A percentile compares a stretch with the other conserved stretches of the same genome.
These are phyloP conservation scores for Polychaeton citri DNA, from an alignment of 2,329 filamentous ascomycete species.

Conservation along the genomic window DNA sequence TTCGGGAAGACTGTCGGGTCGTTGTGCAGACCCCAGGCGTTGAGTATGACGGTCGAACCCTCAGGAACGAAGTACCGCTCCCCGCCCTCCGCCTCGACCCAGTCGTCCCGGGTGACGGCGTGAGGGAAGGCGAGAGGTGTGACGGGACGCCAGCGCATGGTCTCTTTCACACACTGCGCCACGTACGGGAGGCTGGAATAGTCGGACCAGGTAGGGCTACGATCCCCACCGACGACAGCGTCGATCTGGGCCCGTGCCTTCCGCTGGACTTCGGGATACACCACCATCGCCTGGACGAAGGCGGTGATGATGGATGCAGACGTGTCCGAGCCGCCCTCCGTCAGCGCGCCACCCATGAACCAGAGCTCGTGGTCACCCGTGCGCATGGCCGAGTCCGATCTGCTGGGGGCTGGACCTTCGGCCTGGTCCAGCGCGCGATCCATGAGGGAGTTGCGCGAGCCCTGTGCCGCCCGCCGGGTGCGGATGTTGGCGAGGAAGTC, in stretches of 20 bases:
- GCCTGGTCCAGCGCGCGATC: conserved; percentile 28
- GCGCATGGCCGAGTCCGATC: conserved; percentile 2
- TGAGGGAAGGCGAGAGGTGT: conserved; percentile 27
- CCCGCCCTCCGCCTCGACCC: conserved; percentile 20
- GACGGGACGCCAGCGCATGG: conserved; percentile 23
- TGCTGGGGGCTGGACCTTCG: conserved; percentile 1
- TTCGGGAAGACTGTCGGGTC: conserved; percentile 17
- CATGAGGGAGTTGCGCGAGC: conserved; percentile 22
- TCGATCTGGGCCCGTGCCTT: conserved; percentile 22
- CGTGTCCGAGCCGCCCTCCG: conserved; percentile 30
- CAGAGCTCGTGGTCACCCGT: conserved; percentile 20
- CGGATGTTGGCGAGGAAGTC: conserved; percentile 23
- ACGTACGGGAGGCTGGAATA: conserved; percentile 21
- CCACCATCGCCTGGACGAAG: conserved; percentile 23
- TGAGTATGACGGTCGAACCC: conserved; percentile 21
- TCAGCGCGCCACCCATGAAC: conserved; percentile 24
- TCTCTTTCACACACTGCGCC: conserved; percentile 21
- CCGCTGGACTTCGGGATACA: conserved; percentile 14
- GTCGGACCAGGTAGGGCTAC: conserved; percentile 20
- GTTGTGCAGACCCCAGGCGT: conserved; percentile 28
- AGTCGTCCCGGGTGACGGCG: conserved; percentile 19
- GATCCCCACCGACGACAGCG: conserved; percentile 10
- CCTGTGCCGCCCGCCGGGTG: conserved; percentile 16
- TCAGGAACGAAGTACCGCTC: conserved; percentile 27
- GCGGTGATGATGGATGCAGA: conserved; percentile 23